Evolutionary conservation across 179 eudicot genomes (phyloP), one percentile per base, ranked within the genome.

Genomic region (Heliamphora pulchella): DNA sequence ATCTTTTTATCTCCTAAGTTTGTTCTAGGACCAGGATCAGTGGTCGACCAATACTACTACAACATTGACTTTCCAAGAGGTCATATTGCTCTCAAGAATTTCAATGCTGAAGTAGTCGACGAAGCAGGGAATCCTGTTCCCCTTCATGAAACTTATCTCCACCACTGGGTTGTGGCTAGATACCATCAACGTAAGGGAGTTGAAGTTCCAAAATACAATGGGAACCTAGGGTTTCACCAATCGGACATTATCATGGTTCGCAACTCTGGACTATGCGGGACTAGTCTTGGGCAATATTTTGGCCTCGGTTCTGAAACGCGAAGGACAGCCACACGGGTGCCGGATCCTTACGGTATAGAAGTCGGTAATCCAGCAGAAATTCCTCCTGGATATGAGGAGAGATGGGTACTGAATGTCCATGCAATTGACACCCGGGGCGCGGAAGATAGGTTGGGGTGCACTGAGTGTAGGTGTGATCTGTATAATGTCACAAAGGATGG

Each of bases 301-400:
- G 96, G 96, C 13, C 80, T 91, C 20, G 94, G 91, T 15, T 90
- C 96, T 14, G 94, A 91, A 82, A 89, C 91, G 58, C 83, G 92
- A 48, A 89, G 71, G 85, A 91, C 94, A 20, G 78, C 74, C 59
- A 89, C 91, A 22, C 31, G 81, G 44, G 82, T 91, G 41, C 96
- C 96, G 10, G 94, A 87, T 75, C 90, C 92, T 47, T 91, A 90
- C 15, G 96, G 90, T 41, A 85, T 90, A 48, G 92, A 91, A 85
- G 86, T 87, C 41, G 96, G 96, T 53, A 85, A 89, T 79, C 89
- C 91, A 14, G 75, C 74, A 10, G 85, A 89, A 70, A 70, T 89
- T 78, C 94, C 96, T 43, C 62, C 75, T 15, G 94, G 96, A 20
- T 91, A 83, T 78, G 91, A 87, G 77, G 92, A 90, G 80, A 82